These are phyloP conservation scores for Mallotus nudiflorus DNA, from an alignment of 345 rosid genomes.

Conservation along the genomic window DNA sequence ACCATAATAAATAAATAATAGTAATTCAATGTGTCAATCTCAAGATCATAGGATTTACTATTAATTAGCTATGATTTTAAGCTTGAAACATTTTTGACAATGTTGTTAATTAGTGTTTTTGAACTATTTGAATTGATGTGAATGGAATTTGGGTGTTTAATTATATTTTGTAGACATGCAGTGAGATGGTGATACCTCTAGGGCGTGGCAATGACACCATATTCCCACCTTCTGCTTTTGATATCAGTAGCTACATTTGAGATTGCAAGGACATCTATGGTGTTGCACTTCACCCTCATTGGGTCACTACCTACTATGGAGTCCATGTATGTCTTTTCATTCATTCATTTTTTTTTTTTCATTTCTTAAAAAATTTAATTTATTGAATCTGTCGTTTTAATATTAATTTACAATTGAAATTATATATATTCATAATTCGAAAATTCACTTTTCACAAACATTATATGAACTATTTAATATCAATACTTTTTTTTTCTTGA, in stretches of 20 bases:
- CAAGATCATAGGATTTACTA: too few species aligned
- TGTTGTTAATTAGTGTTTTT: not conserved
- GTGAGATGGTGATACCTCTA: slow-evolving; percentile 55
- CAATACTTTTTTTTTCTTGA: too few species aligned
- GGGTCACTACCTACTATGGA: slow-evolving; percentile 56
- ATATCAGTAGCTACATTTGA: slow-evolving; percentile 1
- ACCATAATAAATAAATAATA: too few species aligned
- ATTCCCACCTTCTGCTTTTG: slow-evolving; percentile 35
- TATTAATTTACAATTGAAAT: too few species aligned
- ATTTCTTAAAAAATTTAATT: too few species aligned
- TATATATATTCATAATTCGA: too few species aligned
- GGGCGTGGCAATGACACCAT: slow-evolving; percentile 36
- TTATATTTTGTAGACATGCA: slow-evolving; percentile 31
- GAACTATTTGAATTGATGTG: not conserved
- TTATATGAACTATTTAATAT: too few species aligned
- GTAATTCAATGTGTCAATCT: too few species aligned
- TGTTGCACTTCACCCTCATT: slow-evolving; percentile 49
- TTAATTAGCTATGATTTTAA: too few species aligned
- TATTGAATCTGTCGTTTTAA: too few species aligned
- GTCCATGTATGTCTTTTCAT: slow-evolving; percentile 37
- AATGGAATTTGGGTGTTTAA: not conserved
- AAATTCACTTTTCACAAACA: too few species aligned
- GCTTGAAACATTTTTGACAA: too few species aligned
- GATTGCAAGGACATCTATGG: slow-evolving; percentile 16
- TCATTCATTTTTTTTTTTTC: not conserved